phyloP scores from a whole-genome alignment of 805 yeast genomes.

The Nakazawaea sp. region DNA sequence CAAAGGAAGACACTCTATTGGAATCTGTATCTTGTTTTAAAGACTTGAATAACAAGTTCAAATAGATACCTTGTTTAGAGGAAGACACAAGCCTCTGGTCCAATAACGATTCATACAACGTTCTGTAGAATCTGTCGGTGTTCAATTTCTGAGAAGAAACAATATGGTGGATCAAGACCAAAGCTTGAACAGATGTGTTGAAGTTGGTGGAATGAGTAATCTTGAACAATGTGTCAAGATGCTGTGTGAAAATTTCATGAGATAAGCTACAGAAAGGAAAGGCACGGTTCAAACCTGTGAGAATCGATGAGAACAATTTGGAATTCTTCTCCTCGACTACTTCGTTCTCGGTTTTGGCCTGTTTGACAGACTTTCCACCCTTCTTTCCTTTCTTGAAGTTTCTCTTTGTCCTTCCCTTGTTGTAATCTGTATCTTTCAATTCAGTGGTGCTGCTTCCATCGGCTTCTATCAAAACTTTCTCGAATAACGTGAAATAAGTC shows the following conservation, averaged over 20 bases:
- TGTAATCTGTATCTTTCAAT: conserved; percentile 38
- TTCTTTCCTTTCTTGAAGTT: conserved; percentile 77
- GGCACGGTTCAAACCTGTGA: conserved; percentile 94
- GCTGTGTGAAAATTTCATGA: conserved; percentile 61
- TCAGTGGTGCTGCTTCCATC: conserved; percentile 28
- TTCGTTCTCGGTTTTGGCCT: conserved; percentile 54
- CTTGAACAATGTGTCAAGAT: conserved; percentile 76
- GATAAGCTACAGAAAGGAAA: conserved; percentile 85
- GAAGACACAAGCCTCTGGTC: conserved; percentile 81
- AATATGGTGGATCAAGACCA: conserved; percentile 78
- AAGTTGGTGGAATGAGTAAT: conserved; percentile 93
- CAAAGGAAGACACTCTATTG: conserved; percentile 78
- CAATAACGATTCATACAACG: conserved; percentile 82
- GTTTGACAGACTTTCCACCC: conserved; percentile 77
- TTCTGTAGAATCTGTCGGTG: conserved; percentile 70
- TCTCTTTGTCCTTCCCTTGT: conserved; percentile 61
- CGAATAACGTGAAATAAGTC: conserved; percentile 83
- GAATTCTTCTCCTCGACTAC: conserved; percentile 73
- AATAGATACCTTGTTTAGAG: conserved; percentile 87
- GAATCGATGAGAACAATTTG: conserved; percentile 79
- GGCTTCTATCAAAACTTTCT: conserved; percentile 67
- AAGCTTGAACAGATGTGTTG: conserved; percentile 89
- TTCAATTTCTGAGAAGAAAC: conserved; percentile 51
- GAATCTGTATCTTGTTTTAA: conserved; percentile 61
- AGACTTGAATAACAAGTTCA: conserved; percentile 80